Evolutionary conservation across 495 filamentous ascomycete species (phyloP).

Genomic region (Chlorociboria aeruginascens): DNA sequence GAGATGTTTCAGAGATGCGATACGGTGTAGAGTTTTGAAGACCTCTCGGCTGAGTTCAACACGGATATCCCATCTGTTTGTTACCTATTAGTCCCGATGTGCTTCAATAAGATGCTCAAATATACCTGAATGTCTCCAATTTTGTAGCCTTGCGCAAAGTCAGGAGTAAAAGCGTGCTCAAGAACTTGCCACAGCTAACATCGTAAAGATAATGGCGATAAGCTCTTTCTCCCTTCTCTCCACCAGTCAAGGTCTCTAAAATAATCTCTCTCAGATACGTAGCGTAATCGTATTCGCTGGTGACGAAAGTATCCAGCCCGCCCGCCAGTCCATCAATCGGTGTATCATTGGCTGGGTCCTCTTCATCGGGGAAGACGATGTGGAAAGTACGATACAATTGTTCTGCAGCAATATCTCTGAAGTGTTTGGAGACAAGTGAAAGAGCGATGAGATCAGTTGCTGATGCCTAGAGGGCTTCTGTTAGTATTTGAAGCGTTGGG

Average conservation of each 20-base stretch:
- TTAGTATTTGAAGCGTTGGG: background rate
- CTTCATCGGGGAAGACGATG: constrained; percentile 44
- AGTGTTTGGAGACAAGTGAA: constrained; percentile 41
- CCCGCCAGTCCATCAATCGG: constrained; percentile 39
- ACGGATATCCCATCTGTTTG: constrained; percentile 45
- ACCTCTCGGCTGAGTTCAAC: constrained; percentile 46
- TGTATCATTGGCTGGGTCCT: constrained; percentile 31
- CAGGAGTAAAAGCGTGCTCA: constrained; percentile 48
- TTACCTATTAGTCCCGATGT: background rate
- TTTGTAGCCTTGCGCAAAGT: constrained; percentile 37
- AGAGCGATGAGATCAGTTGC: constrained; percentile 38
- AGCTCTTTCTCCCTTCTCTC: constrained; percentile 30
- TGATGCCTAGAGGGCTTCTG: constrained; percentile 21
- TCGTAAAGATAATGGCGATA: constrained; percentile 35
- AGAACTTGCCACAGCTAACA: constrained; percentile 43
- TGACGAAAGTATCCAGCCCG: constrained; percentile 45
- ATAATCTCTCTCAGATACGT: constrained; percentile 37
- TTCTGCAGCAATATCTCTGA: constrained; percentile 40
- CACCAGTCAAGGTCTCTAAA: constrained; percentile 35
- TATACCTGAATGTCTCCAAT: constrained; percentile 45
- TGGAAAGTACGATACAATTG: constrained; percentile 46
- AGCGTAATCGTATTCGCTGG: constrained; percentile 49
- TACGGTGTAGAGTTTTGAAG: constrained; percentile 41
- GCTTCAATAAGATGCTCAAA: background rate
- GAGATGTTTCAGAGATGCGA: constrained; percentile 38